Percentiles rank a stretch among this genome's conserved stretches.
Conservation (phyloP, 2,329 filamentous ascomycete genomes). For the Blastomyces silverae region DNA sequence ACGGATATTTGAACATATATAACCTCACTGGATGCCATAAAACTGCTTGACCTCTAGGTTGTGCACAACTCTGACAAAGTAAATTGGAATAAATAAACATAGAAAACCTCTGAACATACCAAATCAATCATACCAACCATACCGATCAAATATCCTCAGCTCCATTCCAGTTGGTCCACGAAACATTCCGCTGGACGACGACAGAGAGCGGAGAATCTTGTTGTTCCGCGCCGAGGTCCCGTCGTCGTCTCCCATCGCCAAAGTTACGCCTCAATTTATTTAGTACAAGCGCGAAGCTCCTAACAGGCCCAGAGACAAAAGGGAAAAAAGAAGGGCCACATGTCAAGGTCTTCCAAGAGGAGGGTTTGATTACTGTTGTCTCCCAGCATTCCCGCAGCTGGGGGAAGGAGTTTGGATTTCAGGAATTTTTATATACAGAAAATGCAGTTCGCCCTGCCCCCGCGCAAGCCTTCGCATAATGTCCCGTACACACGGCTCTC, state of each 20-base stretch:
- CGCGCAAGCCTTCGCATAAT: conserved; percentile 73
- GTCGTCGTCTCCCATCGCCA: too few species aligned
- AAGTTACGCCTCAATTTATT: background rate
- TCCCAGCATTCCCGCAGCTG: conserved; percentile 6
- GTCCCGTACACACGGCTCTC: conserved; percentile 57
- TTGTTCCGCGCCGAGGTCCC: conserved; percentile 9
- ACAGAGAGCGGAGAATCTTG: background rate
- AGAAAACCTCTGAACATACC: background rate
- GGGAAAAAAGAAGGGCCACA: background rate
- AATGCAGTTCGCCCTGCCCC: conserved; percentile 88
- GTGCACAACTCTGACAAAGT: too few species aligned
- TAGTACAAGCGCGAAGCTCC: background rate
- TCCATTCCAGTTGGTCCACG: background rate
- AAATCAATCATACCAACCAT: background rate
- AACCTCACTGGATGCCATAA: too few species aligned
- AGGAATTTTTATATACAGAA: background rate
- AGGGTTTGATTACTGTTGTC: conserved; percentile 1
- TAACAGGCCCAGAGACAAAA: background rate
- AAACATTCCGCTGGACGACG: background rate
- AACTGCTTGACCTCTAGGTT: too few species aligned
- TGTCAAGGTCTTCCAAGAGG: background rate
- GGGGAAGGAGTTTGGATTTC: background rate
- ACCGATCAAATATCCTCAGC: background rate
- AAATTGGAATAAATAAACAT: background rate
- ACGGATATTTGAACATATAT: background rate